Conservation (phyloP, 176 grass and related monocot genomes). For the sorghum (Sorghum bicolor) region DNA sequence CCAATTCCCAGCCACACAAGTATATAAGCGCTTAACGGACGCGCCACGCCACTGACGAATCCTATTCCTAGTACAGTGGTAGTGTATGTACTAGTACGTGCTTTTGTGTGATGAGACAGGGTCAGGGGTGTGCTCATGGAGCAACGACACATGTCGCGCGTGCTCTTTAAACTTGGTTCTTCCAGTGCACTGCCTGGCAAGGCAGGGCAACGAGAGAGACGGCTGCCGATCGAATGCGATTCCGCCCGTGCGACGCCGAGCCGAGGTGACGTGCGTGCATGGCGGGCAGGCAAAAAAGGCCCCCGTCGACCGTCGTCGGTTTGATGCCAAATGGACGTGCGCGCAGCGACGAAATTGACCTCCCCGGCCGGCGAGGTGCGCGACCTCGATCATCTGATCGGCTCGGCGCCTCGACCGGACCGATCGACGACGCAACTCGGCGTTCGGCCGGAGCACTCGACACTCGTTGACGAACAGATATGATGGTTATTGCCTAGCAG, state of each 20-base stretch:
- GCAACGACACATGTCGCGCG: not conserved
- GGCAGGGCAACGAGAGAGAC: constrained; percentile 19
- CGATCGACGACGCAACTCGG: not conserved
- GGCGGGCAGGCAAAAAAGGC: no score
- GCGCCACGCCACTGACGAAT: not conserved
- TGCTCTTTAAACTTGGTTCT: no score
- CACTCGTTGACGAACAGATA: not conserved
- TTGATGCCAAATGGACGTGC: not conserved
- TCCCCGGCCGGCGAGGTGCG: not conserved
- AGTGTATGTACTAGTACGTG: not conserved
- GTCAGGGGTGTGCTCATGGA: not conserved
- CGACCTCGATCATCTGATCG: not conserved
- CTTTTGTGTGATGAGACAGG: not conserved
- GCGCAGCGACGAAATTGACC: not conserved
- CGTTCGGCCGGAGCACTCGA: not conserved
- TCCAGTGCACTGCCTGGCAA: constrained; percentile 15
- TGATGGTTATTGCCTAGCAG: no score
- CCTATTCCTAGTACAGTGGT: not conserved
- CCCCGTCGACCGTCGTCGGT: not conserved
- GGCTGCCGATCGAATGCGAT: not conserved
- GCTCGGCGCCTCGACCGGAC: not conserved
- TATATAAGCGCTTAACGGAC: no score
- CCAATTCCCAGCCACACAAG: not conserved
- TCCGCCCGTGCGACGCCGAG: not conserved
- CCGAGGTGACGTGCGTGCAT: not conserved